phyloP scores from a whole-genome alignment of 768 basidiomycete genomes.

The Flagelloscypha sp. region DNA sequence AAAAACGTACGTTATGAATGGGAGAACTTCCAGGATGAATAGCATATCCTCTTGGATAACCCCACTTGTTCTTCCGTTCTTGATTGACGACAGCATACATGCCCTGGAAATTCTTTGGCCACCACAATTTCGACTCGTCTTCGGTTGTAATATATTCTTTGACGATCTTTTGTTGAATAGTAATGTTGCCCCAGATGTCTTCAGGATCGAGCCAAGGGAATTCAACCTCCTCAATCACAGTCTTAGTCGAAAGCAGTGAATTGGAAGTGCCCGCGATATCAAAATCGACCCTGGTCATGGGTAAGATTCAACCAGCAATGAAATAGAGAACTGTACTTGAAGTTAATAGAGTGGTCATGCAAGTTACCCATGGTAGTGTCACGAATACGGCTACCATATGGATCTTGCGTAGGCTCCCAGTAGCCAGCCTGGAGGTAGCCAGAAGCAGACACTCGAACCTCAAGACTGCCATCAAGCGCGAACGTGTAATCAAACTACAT shows the following conservation, averaged over 20 bases:
- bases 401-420: slow-evolving; percentile 40
- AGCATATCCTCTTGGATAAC: slow-evolving; percentile 47
- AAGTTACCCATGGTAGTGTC: slow-evolving; percentile 54
- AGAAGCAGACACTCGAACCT: slow-evolving; percentile 59
- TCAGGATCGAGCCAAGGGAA: slow-evolving; percentile 54
- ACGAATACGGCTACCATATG: slow-evolving; percentile 48
- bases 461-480: slow-evolving; percentile 58
- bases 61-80: slow-evolving; percentile 48
- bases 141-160: slow-evolving; percentile 43
- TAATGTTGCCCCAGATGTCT: slow-evolving; percentile 51
- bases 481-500: slow-evolving; percentile 62
- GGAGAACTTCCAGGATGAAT: slow-evolving; percentile 53
- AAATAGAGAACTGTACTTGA: slow-evolving; percentile 27
- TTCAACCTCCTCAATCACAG: slow-evolving; percentile 38
- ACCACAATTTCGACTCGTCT: slow-evolving; percentile 41
- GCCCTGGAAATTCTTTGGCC: slow-evolving; percentile 49
- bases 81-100: slow-evolving; percentile 49
- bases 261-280: slow-evolving; percentile 53
- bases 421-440: slow-evolving; percentile 62
- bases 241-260: slow-evolving; percentile 44
- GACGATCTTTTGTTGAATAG: slow-evolving; percentile 45
- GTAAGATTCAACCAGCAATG: background rate
- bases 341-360: slow-evolving; percentile 64
- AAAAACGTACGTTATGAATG: slow-evolving; percentile 35
- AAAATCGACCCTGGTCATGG: slow-evolving; percentile 42